These are phyloP conservation scores for Alternaria atra DNA, from an alignment of 2,329 filamentous ascomycete genomes.

Conservation along the genomic window DNA sequence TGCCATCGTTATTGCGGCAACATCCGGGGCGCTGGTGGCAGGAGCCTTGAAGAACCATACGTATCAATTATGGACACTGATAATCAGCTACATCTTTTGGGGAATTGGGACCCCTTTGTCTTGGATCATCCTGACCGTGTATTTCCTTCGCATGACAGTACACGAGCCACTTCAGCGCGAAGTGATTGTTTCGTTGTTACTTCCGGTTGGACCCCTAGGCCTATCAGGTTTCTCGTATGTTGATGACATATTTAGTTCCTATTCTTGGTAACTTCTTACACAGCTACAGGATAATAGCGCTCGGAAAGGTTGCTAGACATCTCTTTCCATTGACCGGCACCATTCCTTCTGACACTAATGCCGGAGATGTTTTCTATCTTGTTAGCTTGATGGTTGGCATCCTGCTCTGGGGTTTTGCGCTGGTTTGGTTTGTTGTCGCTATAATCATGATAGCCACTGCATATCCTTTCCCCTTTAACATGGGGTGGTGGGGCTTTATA, in stretches of 20 bases:
- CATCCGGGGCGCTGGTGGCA: constrained; percentile 69
- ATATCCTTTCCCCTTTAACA: constrained; percentile 61
- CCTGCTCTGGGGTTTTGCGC: constrained; percentile 63
- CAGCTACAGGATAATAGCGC: constrained; percentile 40
- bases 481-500: constrained; percentile 67
- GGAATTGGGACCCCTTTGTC: constrained; percentile 68
- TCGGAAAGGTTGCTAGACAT: constrained; percentile 49
- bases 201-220: constrained; percentile 65
- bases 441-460: constrained; percentile 51
- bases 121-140: constrained; percentile 68
- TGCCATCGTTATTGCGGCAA: constrained; percentile 68
- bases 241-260: too few species aligned
- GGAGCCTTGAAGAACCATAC: constrained; percentile 60
- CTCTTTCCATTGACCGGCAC: constrained; percentile 7
- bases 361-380: constrained; percentile 60
- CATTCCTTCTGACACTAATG: constrained; percentile 48
- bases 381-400: constrained; percentile 60
- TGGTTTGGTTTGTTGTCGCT: constrained; percentile 62
- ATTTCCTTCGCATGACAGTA: constrained; percentile 71
- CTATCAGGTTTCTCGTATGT: too few species aligned
- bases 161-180: constrained; percentile 70
- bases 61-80: constrained; percentile 66
- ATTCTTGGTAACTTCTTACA: too few species aligned
- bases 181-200: constrained; percentile 70
- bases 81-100: constrained; percentile 72